phyloP scores from a whole-genome alignment of 495 filamentous ascomycete genomes.

The Viridothelium virens region DNA sequence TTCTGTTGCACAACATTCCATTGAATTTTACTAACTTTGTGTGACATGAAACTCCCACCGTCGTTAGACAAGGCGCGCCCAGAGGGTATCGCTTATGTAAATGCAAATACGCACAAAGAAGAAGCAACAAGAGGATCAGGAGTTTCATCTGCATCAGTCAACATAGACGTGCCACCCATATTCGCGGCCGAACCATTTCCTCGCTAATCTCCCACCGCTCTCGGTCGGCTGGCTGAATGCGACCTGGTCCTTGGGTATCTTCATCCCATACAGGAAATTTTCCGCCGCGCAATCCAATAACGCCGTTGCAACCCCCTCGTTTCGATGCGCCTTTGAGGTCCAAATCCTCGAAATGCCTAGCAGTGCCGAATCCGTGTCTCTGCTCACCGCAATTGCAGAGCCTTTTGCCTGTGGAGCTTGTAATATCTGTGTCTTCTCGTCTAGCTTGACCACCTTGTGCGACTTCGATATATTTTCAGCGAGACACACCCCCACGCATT shows the following conservation, averaged over 20 bases:
- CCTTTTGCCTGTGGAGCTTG: constrained; percentile 25
- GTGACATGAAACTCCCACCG: not conserved
- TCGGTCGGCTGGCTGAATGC: constrained; percentile 73
- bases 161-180: constrained; percentile 38
- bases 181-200: constrained; percentile 51
- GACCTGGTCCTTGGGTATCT: constrained; percentile 52
- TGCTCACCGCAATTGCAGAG: constrained; percentile 35
- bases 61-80: not conserved
- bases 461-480: constrained; percentile 58
- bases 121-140: constrained; percentile 1
- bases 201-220: constrained; percentile 55
- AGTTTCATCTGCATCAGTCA: constrained; percentile 24
- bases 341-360: constrained; percentile 67
- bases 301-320: constrained; percentile 53
- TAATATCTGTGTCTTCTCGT: constrained; percentile 16
- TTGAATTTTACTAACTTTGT: not conserved
- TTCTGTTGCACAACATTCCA: not conserved
- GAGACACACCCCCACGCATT: constrained; percentile 59
- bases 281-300: constrained; percentile 55
- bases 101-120: not conserved
- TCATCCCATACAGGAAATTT: constrained; percentile 60
- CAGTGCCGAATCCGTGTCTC: constrained; percentile 43
- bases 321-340: constrained; percentile 54
- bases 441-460: constrained; percentile 41
- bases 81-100: not conserved